Evolutionary conservation across 2,329 filamentous ascomycete species (phyloP), one percentile per base, ranked within the genome.

Genomic region (Cladosporium cucumerinum): DNA sequence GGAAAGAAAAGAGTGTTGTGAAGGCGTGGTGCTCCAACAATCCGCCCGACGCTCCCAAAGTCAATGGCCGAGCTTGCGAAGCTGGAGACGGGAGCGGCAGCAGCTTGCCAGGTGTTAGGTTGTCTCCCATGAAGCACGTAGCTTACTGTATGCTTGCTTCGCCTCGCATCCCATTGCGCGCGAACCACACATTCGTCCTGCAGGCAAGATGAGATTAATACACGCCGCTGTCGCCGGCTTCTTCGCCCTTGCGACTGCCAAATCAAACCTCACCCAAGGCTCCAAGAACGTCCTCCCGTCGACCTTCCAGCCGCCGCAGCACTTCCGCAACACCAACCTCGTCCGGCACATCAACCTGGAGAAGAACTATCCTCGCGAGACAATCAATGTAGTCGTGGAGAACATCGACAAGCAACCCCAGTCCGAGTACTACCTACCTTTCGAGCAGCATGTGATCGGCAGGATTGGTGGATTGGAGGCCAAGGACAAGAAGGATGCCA

Each of bases 261-360:
- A 85, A 65, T 85, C 87, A 69, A 86, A 86, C 77, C 77, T 84
- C 72, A 83, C 82, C 63, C 78, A 85, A 71, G 83, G 76, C 55
- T 83, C 78, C 46, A 80, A 75, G 69, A 78, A 80, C 72, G 79
- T 84, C 73, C 78, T 83, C 43, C 75, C 80, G 28, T 75, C 74
- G 69, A 77, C 75, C 67, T 97, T 97, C 82, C 89, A 86, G 78
- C 93, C 94, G 62, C 90, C 93, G 16, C 91, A 92, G 76, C 91
- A 93, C 70, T 99, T 97, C 82, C 92, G 93, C 81, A 97, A 99
- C 79, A 85, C 85, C 78, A 98, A 99, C 77, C 80, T 98, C 32
- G 90, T 98, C 60, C 91, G 95, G 73, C 89, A 90, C 69, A 89
- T 96, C 75, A 97, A 96, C 70, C 80, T 97, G 65, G 94, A 98